Evolutionary conservation across 495 filamentous ascomycete species (phyloP), one percentile per base, ranked within the genome.

Genomic region (Trichoderma erinaceum): DNA sequence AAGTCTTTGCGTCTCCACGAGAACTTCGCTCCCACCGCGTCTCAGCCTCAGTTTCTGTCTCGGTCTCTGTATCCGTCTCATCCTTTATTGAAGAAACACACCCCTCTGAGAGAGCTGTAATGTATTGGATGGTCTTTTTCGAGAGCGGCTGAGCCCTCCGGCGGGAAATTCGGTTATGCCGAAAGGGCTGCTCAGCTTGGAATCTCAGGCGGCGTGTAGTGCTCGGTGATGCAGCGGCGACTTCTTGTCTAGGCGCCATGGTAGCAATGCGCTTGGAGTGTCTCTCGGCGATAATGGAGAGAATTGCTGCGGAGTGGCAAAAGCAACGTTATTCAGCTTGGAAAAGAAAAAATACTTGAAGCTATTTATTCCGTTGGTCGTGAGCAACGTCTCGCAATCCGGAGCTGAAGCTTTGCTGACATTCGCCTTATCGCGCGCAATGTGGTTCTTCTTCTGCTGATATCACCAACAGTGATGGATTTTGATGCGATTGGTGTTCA

Each of bases 11-110:
- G 11, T 32, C 56, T 10, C 27, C 56, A 61, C 56, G 23, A 32
- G 23, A 12, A 21, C 56, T 61, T 32, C 56, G 8, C 56, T 61
- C 56, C 56, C 56, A 61, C 35, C 41, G 63, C 13, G 63, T 65
- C 35, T 65, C 61, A 23, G 27, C 25, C 10, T 64, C 61, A 15
- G 29, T 64, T 13, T 41, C 63, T 1, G 63, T 65, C 32, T 41
- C 56, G 27, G 56, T 8, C 23, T 61, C 56, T 3, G 21, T 61
- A 32, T 61, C 56, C 27, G 56, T 29, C 56, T 61, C 56, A 35
- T 27, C 56, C 56, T 61, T 61, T 27, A 12, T 21, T 13, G 56
- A 11, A 11, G 25, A 61, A 3, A 15, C 16, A 18, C 27, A 32
- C 10, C 16, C 23, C 27, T 61, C 56, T 21, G 25, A 32, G 4